Evolutionary conservation across 768 basidiomycete genomes (phyloP).

Genomic region (Dioszegia crocea): DNA sequence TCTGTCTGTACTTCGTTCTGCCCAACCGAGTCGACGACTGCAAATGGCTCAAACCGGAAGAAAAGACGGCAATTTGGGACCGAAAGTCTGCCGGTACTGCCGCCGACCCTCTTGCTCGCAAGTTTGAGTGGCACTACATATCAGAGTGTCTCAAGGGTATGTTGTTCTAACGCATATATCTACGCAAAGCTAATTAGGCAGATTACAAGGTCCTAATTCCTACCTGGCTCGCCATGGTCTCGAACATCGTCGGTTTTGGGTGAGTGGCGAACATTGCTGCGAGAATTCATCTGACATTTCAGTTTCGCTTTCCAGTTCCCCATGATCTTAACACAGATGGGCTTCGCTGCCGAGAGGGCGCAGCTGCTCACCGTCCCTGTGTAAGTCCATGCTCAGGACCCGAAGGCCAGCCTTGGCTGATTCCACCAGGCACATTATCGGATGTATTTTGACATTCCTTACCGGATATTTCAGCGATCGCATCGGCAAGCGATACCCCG

Average conservation of each 20-base stretch:
- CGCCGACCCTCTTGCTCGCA: background rate
- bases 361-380: slow-evolving; percentile 14
- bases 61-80: background rate
- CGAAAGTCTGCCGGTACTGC: background rate
- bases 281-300: background rate
- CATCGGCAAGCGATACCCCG: slow-evolving; percentile 6
- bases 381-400: too few species aligned
- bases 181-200: too few species aligned
- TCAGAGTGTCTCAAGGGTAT: background rate
- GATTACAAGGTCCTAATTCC: background rate
- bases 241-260: background rate
- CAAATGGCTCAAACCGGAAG: background rate
- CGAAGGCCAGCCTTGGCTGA: background rate
- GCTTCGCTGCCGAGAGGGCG: slow-evolving; percentile 12
- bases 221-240: background rate
- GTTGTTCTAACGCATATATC: too few species aligned
- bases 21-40: background rate
- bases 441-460: background rate
- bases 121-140: background rate
- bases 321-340: slow-evolving; percentile 4
- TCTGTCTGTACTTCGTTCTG: slow-evolving; percentile 13
- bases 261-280: background rate
- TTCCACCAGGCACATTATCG: slow-evolving; percentile 1
- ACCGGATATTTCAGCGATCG: slow-evolving; percentile 4
- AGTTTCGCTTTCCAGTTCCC: slow-evolving; percentile 2